Percentiles rank a stretch among this genome's conserved stretches.
These are phyloP conservation scores for Yamadazyma spencermartinsiae DNA, from an alignment of 1,139 yeast genomes.

Conservation along the genomic window DNA sequence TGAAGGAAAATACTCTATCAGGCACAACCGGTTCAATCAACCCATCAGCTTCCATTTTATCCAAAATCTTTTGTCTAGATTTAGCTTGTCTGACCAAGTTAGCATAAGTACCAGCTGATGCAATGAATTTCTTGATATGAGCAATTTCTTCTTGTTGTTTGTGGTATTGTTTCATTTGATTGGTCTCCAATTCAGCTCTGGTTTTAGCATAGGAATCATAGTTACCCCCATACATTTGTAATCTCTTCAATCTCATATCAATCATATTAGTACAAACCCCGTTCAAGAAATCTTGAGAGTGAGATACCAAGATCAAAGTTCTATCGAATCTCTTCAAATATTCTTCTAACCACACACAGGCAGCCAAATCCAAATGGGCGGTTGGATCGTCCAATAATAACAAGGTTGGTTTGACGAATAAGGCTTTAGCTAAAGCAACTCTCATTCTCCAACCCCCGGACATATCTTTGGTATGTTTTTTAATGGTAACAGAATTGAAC, in stretches of 20 bases:
- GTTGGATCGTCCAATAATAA: conserved; percentile 95
- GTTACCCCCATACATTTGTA: conserved; percentile 92
- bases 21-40: conserved; percentile 89
- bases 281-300: conserved; percentile 98
- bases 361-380: conserved; percentile 98
- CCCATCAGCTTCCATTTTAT: conserved; percentile 99
- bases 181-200: conserved; percentile 88
- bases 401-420: conserved; percentile 85
- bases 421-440: conserved; percentile 83
- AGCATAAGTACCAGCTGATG: conserved; percentile 99
- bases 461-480: conserved; percentile 94
- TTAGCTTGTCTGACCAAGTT: conserved; percentile 98
- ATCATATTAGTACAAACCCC: conserved; percentile 98
- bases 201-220: conserved; percentile 96
- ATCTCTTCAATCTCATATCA: conserved; percentile 83
- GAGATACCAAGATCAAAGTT: conserved; percentile 91
- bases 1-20: conserved; percentile 90
- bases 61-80: conserved; percentile 98
- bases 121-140: conserved; percentile 97
- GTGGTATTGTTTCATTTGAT: conserved; percentile 95
- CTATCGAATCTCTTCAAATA: conserved; percentile 92
- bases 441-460: conserved; percentile 99
- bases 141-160: conserved; percentile 99
- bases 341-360: conserved; percentile 99
- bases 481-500: conserved; percentile 77